These are phyloP conservation scores for Botrytis galanthina DNA, from an alignment of 2,329 filamentous ascomycete species.

Conservation along the genomic window DNA sequence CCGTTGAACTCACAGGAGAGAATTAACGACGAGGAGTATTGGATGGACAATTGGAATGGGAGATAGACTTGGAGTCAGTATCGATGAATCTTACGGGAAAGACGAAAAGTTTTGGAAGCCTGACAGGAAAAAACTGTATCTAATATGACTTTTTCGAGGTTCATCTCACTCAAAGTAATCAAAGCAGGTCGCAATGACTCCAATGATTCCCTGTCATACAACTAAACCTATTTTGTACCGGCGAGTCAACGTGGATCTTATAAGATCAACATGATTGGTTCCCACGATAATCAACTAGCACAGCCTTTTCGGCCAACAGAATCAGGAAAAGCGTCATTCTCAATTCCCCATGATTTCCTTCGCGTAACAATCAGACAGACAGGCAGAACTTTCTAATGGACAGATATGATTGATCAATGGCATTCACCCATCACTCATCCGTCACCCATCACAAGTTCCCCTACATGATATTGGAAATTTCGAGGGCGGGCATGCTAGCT, in stretches of 20 bases:
- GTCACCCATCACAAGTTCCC: background rate
- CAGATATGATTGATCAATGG: conserved; percentile 9
- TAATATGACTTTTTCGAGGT: conserved; percentile 13
- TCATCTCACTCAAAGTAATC: conserved; percentile 8
- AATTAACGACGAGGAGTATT: conserved; percentile 13
- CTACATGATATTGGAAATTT: conserved; percentile 5
- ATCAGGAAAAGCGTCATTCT: conserved; percentile 3
- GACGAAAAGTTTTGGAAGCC: background rate
- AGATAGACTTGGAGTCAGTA: too few species aligned
- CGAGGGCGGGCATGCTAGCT: conserved; percentile 1
- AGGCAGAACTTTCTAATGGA: background rate
- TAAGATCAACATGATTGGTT: background rate
- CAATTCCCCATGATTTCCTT: conserved; percentile 5
- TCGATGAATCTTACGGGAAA: conserved; percentile 7
- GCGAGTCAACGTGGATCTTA: background rate
- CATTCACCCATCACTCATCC: background rate
- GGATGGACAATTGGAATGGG: background rate
- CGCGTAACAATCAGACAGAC: conserved; percentile 3
- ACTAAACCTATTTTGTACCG: conserved; percentile 11
- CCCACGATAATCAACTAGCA: background rate
- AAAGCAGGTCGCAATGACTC: background rate
- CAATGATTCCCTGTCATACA: background rate
- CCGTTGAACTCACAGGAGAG: background rate
- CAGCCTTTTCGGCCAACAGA: conserved; percentile 15
- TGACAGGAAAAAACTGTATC: background rate